Evolutionary conservation across 2,329 filamentous ascomycete species (phyloP), one percentile per base, ranked within the genome.

Genomic region (Neonectria faginata): DNA sequence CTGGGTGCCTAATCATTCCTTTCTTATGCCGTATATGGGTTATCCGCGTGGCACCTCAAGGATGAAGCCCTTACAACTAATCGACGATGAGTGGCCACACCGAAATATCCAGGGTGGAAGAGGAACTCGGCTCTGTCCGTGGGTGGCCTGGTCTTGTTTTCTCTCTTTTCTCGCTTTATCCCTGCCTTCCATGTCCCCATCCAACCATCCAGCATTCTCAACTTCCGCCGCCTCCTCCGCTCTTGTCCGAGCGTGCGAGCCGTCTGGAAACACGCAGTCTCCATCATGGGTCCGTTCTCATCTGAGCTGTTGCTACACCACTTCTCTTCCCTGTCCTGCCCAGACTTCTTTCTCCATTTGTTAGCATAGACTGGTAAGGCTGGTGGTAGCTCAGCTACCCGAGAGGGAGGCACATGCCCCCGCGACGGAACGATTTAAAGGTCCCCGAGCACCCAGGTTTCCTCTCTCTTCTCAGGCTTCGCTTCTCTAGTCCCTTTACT

Each of bases 1-100:
- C 18, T 14, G 16, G 20, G 44, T 9, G 45, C 22, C 45, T n/a
- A 27, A n/a, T 10, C 14, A 29, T 48, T 25, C n/a, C n/a, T 51
- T 33, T 51, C 29, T 16, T 22, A 33, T 36, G 29, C 48, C 14
- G 18, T 33, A 29, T 29, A 33, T 12, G 48, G 12, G 39, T 57
- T 31, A 48, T 58, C 44, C 55, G 55, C 56, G 55, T 59, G 60
- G 55, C 47, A 58, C 44, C 55, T 51, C 60, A 63, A 59, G 55
- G 60, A 58, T 58, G 39, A 14, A 22, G 50, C 42, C 39, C 41
- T 58, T 58, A 22, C 60, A 63, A 51, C 48, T 39, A 39, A 31
- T 39, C 42, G 25, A 56, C 44, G 25, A 56, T 51, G 22, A 27
- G 25, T 50, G 51, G 56, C 42, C 48, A 33, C 48, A 51, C 47